These are phyloP conservation scores for Penicillium concentricum DNA, from an alignment of 2,329 filamentous ascomycete species.

Conservation along the genomic window DNA sequence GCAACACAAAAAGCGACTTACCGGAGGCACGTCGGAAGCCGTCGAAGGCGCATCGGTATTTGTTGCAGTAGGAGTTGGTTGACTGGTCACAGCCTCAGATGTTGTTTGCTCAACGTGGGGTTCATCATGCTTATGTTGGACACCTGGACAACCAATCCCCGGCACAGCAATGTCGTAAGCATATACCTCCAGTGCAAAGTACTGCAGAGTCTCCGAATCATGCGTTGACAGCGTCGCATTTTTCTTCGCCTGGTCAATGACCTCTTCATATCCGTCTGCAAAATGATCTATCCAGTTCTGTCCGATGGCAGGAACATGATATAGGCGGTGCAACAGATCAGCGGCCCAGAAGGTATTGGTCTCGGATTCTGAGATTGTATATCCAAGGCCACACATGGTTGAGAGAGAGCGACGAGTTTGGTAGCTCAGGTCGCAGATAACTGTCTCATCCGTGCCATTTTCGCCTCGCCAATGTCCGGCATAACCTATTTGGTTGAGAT, in stretches of 20 bases:
- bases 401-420: constrained; percentile 56
- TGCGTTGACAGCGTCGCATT: constrained; percentile 51
- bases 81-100: constrained; percentile 4
- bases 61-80: constrained; percentile 11
- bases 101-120: not conserved
- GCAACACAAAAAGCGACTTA: constrained; percentile 15
- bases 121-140: constrained; percentile 15
- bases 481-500: constrained; percentile 50
- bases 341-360: constrained; percentile 65
- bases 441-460: constrained; percentile 66
- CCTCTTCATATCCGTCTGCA: constrained; percentile 57
- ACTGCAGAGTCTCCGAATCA: constrained; percentile 64
- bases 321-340: constrained; percentile 66
- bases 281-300: constrained; percentile 63
- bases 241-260: constrained; percentile 53
- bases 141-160: constrained; percentile 60
- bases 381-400: constrained; percentile 62
- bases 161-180: constrained; percentile 64
- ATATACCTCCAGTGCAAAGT: constrained; percentile 66
- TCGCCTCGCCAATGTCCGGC: constrained; percentile 66
- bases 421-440: constrained; percentile 67
- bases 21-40: constrained; percentile 25
- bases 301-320: constrained; percentile 61
- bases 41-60: constrained; percentile 12
- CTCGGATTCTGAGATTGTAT: constrained; percentile 57